Evolutionary conservation across 2,329 filamentous ascomycete genomes (phyloP).

Genomic region (Cladosporium sp.): DNA sequence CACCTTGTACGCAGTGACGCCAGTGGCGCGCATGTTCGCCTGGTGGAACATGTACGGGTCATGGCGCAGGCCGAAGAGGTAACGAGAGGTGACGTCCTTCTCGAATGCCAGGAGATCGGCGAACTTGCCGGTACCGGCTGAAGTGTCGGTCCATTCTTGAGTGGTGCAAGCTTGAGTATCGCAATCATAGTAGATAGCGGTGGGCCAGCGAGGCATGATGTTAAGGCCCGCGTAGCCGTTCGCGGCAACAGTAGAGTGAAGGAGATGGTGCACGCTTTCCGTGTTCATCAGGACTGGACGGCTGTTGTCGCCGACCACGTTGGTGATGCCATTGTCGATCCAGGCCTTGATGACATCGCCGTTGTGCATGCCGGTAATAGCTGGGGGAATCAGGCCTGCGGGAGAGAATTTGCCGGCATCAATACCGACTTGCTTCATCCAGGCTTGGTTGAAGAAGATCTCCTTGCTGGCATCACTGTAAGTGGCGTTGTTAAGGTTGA

Average conservation of each 20-base stretch:
- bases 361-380: constrained; percentile 66
- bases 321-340: constrained; percentile 60
- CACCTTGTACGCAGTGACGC: constrained; percentile 51
- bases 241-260: constrained; percentile 52
- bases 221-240: constrained; percentile 60
- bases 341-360: constrained; percentile 63
- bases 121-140: constrained; percentile 57
- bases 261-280: constrained; percentile 57
- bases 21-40: constrained; percentile 58
- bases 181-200: constrained; percentile 67
- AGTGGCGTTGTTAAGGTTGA: constrained; percentile 61
- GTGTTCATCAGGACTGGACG: constrained; percentile 56
- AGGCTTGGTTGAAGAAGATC: constrained; percentile 62
- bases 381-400: constrained; percentile 62
- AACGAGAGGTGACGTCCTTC: constrained; percentile 56
- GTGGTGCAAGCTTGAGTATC: constrained; percentile 59
- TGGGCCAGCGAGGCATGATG: constrained; percentile 62
- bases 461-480: constrained; percentile 60
- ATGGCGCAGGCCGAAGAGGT: constrained; percentile 58
- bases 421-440: constrained; percentile 58
- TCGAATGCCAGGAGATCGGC: constrained; percentile 55
- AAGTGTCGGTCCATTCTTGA: constrained; percentile 63
- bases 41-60: constrained; percentile 67
- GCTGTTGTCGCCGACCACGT: constrained; percentile 67
- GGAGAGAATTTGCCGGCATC: constrained; percentile 53